phyloP scores from a whole-genome alignment of 2,329 filamentous ascomycete genomes.

The Verticillium nubilum region DNA sequence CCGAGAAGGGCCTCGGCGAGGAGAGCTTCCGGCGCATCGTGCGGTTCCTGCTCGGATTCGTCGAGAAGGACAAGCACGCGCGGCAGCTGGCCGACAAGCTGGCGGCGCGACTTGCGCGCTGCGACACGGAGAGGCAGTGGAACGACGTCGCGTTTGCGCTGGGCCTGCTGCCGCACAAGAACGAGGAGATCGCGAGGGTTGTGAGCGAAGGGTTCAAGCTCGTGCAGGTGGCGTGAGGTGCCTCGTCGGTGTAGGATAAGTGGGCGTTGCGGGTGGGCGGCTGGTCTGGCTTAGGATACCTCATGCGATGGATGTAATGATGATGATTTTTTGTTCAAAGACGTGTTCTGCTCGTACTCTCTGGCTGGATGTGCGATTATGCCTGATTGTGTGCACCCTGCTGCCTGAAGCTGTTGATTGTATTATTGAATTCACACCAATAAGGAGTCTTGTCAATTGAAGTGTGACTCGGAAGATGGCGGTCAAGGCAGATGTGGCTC shows the following conservation, averaged over 20 bases:
- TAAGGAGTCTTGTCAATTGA: neutral
- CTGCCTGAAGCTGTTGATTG: neutral
- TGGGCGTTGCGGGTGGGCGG: neutral
- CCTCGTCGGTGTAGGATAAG: conserved; percentile 36
- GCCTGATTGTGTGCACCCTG: neutral
- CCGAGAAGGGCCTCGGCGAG: conserved; percentile 74
- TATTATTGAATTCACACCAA: neutral
- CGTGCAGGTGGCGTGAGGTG: conserved; percentile 43
- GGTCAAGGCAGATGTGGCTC: too few relatives aligned
- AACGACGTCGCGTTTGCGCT: conserved; percentile 94
- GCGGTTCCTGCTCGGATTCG: conserved; percentile 89
- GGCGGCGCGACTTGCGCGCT: conserved; percentile 76
- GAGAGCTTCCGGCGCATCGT: conserved; percentile 82
- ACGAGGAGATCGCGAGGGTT: conserved; percentile 78
- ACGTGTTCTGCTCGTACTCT: neutral
- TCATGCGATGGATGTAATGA: neutral
- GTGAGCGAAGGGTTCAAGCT: conserved; percentile 72
- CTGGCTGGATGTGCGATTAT: neutral
- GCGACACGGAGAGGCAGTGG: conserved; percentile 93
- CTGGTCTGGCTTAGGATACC: neutral
- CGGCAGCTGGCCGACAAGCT: conserved; percentile 91
- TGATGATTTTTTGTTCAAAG: neutral
- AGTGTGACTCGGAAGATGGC: neutral
- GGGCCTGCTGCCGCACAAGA: conserved; percentile 85
- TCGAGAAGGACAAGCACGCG: conserved; percentile 99